Conservation (phyloP, 106 monocot species). For the Dendrobium nobile region DNA sequence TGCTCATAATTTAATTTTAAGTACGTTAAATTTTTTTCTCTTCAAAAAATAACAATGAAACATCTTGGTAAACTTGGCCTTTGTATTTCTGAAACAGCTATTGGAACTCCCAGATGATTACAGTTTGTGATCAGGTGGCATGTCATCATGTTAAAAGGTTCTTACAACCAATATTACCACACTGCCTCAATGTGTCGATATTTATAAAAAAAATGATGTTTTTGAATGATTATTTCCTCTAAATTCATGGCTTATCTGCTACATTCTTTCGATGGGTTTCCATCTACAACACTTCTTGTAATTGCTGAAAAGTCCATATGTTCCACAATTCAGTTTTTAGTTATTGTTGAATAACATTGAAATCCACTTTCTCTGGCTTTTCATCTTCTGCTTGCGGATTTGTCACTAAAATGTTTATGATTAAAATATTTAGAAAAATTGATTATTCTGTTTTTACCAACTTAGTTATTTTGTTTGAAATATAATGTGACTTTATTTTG, state of each 20-base stretch:
- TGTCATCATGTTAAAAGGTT: no score
- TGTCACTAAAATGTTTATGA: neutral
- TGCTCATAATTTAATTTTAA: no score
- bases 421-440: neutral
- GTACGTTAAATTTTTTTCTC: no score
- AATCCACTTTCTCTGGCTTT: neutral
- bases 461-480: neutral
- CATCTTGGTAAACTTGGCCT: no score
- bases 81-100: no score
- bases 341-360: neutral
- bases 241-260: neutral
- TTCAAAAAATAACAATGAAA: no score
- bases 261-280: neutral
- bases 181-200: neutral
- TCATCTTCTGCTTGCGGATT: neutral
- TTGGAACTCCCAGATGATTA: no score
- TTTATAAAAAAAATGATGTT: neutral
- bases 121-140: no score
- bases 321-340: neutral
- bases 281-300: neutral
- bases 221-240: neutral
- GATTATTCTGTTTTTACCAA: neutral
- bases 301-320: neutral
- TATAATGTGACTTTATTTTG: slow-evolving; percentile 3
- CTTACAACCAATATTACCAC: neutral